These are phyloP conservation scores for Fusarium siculi DNA, from an alignment of 2,329 filamentous ascomycete species.

Conservation along the genomic window DNA sequence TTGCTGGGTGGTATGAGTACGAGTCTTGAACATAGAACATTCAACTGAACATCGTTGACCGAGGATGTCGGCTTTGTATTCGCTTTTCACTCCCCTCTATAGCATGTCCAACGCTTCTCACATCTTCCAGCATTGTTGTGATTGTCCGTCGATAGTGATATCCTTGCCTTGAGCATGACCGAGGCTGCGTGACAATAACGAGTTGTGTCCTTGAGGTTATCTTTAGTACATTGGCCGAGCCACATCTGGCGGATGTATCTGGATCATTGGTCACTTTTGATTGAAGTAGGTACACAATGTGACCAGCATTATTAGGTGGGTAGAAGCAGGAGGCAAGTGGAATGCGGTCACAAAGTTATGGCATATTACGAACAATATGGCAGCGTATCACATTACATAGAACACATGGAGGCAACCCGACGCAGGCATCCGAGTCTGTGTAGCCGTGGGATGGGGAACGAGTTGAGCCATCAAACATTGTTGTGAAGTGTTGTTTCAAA, in stretches of 20 bases:
- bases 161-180: not conserved
- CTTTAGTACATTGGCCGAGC: not conserved
- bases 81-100: not conserved
- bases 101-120: not conserved
- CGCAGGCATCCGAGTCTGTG: conserved; percentile 3
- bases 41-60: not conserved
- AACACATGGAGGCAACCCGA: conserved; percentile 18
- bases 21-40: not conserved
- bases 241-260: not conserved
- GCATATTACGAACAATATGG: not conserved
- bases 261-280: not conserved
- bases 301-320: no score
- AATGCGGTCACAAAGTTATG: not conserved
- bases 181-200: not conserved
- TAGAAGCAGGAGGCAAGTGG: not conserved
- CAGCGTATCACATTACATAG: conserved; percentile 5
- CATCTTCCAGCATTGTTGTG: not conserved
- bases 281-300: not conserved
- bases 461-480: conserved; percentile 17
- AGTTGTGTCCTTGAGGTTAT: not conserved
- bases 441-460: conserved; percentile 5
- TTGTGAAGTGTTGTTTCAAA: conserved; percentile 40
- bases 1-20: not conserved
- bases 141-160: not conserved
- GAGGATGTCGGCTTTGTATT: not conserved